Evolutionary conservation across 768 basidiomycete species (phyloP), one percentile per base, ranked within the genome.

Genomic region (Auriscalpium orientale): DNA sequence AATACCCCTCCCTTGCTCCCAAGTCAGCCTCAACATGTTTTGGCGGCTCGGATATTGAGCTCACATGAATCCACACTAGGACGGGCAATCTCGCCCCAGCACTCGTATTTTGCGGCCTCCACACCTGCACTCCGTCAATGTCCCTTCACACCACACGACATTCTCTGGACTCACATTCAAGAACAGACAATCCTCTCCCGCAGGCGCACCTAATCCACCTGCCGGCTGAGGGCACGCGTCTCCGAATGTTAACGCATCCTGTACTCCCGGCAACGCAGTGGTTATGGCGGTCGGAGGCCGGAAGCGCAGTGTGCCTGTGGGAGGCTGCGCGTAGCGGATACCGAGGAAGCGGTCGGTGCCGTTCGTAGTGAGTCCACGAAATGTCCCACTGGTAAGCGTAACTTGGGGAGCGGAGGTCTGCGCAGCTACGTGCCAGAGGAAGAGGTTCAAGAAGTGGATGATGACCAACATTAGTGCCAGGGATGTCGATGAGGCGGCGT

Each of bases 321-420:
- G 85, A 2, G 83, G 73, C 57, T 76, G 68, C 4, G 81, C 84
- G 55, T 72, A 87, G 0, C 78, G 84, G 36, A 87, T 76, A 3
- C 83, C 83, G 12, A 84, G 72, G 77, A 82, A 86, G 63, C 73
- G 61, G 10, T 84, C 79, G 11, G 76, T 76, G 9, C 75, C 76
- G 49, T 77, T 76, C 12, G 71, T 73, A 8, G 69, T 56, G 4
- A 76, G 58, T 9, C 81, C 82, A 2, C 73, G 75, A 57, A 81
- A 81, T 0, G 68, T 72, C 4, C 82, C 82, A 8, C 70, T 74
- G 10, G 65, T 70, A 9, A 79, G 61, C 6, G 53, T 58, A 16
- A 81, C 69, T 16, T 78, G 73, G 22, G 33, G 49, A 12, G n/a
- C 22, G 13, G 21, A 8, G 49, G 49, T 20, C 13, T 15, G 13